Base-by-base conservation (phyloP, 2,329 filamentous ascomycete species). In the Xylaria digitata region DNA sequence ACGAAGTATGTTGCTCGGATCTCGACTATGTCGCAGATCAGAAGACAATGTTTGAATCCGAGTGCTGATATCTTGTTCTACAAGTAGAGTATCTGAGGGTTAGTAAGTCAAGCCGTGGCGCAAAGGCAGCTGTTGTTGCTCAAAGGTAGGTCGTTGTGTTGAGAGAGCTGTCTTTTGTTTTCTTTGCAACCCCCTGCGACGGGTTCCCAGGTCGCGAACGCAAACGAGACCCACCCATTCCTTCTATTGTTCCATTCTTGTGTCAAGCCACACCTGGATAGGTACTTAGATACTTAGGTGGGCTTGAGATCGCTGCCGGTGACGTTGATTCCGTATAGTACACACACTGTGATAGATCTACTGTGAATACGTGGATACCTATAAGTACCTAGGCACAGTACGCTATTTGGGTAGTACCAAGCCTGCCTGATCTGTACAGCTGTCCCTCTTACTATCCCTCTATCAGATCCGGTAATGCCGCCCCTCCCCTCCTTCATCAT, bases 1-100 rank as follows among this genome's bases (percentile, higher is more conserved):
- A 37, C 2, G 43, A 17, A 34, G 30, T 30, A 15, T 30, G n/a
- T 42, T 30, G 43, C 32, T 62, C 19, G 53, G 17, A 21, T 50
- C 3, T 8, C n/a, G 48, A 48, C 30, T 55, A 15, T 30, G 48
- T 43, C 17, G 57, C 53, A 32, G 49, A 59, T 54, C 52, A 26
- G 54, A 55, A 63, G 49, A 46, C 48, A 61, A 52, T 46, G n/a
- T 17, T 15, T 46, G 1, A 15, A 30, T 21, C 4, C 1, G 32
- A 37, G n/a, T 15, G 5, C 13, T 53, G 9, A n/a, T 26, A 7
- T 11, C 1, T 52, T 4, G 49, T 50, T 26, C 17, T 52, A 17
- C n/a, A 68, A 62, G 65, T 72, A 60, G 61, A 48, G 55, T 71
- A 59, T 65, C 68, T 73, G 48, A 60, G 23, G 60, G 63, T 70